Evolutionary conservation across 208 protist genomes (phyloP), one percentile per base, ranked within the genome.

Genomic region (Kentomonas sorsogonicus): DNA sequence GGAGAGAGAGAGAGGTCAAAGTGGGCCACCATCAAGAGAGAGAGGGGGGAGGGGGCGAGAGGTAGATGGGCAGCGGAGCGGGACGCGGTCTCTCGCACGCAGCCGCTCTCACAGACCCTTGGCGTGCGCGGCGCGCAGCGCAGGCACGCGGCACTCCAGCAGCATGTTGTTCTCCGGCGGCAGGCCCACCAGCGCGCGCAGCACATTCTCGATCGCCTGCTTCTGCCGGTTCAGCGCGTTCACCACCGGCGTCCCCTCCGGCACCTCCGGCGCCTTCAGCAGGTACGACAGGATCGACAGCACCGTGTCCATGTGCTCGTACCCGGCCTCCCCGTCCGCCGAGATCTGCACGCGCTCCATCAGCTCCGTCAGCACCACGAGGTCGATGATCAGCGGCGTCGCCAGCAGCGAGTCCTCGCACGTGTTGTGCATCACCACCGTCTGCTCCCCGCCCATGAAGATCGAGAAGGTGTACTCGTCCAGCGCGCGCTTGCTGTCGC

Each of bases 321-420:
- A 98, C 11, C 71, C 66, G 16, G 72, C 72, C 25, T 69, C 64
- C 11, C 58, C 59, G 55, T 70, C 71, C 15, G 59, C 58, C 26
- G 60, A 53, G 46, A 87, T 66, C 43, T 54, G 66, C 44, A 99
- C 86, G 66, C 97, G 86, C 60, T 86, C 72, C 73, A 96, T 90
- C 11, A 99, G 77, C 79, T 99, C 98, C 26, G 93, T 94, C 4
- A 99, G 66, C 27, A 99, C 73, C 41, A 97, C 77, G 13, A 99
- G 78, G 78, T 99, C 98, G 44, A 99, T 79, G 66, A 99, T 99
- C 36, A 99, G 71, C 43, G 98, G 98, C 18, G 97, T 72, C 30
- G 98, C 98, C 0, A 99, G 84, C 6, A 99, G 84, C 1, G 98
- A 99, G 75, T 99, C 98, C 79, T 99, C 97, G 69, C 98, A 99